Evolutionary conservation across 2,329 filamentous ascomycete species (phyloP).

Genomic region (Sclerotinia sclerotiorum): DNA sequence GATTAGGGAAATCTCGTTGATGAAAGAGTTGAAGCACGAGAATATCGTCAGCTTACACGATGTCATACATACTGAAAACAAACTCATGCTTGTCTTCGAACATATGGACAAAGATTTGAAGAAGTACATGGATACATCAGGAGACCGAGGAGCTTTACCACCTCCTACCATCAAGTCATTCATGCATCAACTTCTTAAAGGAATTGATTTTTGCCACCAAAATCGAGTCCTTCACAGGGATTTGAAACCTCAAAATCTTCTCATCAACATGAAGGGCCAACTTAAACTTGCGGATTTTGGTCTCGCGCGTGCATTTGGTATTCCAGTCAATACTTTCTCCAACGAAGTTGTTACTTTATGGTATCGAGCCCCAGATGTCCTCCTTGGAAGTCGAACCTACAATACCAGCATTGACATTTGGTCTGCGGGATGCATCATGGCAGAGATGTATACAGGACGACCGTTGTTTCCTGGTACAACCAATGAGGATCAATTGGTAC

Average conservation of each 20-base stretch:
- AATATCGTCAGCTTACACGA: slow-evolving; percentile 97
- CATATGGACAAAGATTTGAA: slow-evolving; percentile 99
- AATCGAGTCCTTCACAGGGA: slow-evolving; percentile 95
- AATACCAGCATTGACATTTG: slow-evolving; percentile 99
- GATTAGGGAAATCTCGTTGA: slow-evolving; percentile 96
- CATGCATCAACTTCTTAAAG: slow-evolving; percentile 95
- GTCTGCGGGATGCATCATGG: slow-evolving; percentile 99
- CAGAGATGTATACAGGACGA: slow-evolving; percentile 96
- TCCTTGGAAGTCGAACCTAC: slow-evolving; percentile 91
- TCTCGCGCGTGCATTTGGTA: slow-evolving; percentile 89
- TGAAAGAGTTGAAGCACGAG: slow-evolving; percentile 99
- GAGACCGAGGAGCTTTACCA: slow-evolving; percentile 85
- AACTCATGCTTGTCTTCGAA: slow-evolving; percentile 98
- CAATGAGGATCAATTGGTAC: slow-evolving; percentile 94
- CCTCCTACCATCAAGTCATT: slow-evolving; percentile 94
- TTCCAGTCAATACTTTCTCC: slow-evolving; percentile 96
- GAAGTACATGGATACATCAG: slow-evolving; percentile 95
- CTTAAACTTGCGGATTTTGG: slow-evolving; percentile 95
- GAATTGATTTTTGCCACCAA: slow-evolving; percentile 97
- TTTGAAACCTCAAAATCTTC: slow-evolving; percentile 91
- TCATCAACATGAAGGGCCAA: slow-evolving; percentile 89
- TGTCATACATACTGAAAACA: slow-evolving; percentile 99
- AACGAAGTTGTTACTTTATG: slow-evolving; percentile 97
- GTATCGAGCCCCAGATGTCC: slow-evolving; percentile 95
- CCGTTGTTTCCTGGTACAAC: slow-evolving; percentile 96